Evolutionary conservation across 176 grass and related monocot genomes (phyloP), one percentile per base, ranked within the genome.

Genomic region (Oryza coarctata): DNA sequence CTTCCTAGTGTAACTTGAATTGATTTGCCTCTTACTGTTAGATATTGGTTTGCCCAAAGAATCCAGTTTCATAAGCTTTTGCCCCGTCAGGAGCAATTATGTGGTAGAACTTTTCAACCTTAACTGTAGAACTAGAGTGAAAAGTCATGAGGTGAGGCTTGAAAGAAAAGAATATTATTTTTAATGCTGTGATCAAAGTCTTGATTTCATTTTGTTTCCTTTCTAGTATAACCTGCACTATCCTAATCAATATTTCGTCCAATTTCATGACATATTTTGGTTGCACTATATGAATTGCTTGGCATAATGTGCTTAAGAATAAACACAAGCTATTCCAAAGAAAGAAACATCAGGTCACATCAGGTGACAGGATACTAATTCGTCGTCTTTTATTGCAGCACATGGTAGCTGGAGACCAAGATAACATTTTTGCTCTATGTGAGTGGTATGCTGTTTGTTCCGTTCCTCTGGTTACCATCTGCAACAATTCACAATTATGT

Each of bases 391-490:
- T 91, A 74, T 75, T 63, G 74, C 93, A 98, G 93, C 84, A 50
- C 76, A 82, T 85, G 65, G 85, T 84, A 83, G 87, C 79, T 98
- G 93, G 96, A 98, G 96, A 81, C 95, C 93, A 45, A 90, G 90
- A 87, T 98, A 82, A 87, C 69, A 70, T 72, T 77, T 71, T 71
- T 11, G 58, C 33, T 52, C 43, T 72, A 34, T 15, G 70, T 70
- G 73, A 76, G 36, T 25, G 82, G 82, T 85, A 89, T 8, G n/a
- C 22, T 31, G 35, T 68, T 55, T 85, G 31, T 66, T 77, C 14
- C 34, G 29, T 60, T 77, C 27, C 33, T 68, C 31, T 23, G 12
- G 15, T 68, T 39, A 33, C 22, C 6, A 27, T 45, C 18, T 68
- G 14, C 25, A 5, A 38, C 74, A 35, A 11, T 17, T 36, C 5